phyloP scores from a whole-genome alignment of 2,329 filamentous ascomycete species.

The Trichoderma endophyticum region DNA sequence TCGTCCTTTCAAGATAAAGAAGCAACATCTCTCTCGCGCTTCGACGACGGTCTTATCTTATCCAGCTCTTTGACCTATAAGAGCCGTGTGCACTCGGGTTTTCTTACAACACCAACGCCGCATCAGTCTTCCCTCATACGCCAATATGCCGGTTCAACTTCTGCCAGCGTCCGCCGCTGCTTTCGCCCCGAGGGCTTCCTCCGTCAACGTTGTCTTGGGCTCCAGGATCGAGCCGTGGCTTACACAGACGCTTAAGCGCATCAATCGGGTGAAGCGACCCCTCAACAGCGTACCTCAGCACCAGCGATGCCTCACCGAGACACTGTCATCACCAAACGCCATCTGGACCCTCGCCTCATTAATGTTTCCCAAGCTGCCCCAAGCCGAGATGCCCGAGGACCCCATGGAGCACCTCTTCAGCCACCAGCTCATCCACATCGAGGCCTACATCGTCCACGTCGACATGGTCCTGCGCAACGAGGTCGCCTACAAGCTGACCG shows the following conservation, averaged over 20 bases:
- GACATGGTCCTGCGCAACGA: constrained; percentile 98
- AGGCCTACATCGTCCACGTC: constrained; percentile 97
- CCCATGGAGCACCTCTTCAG: constrained; percentile 86
- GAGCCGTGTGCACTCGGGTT: background rate
- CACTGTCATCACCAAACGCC: constrained; percentile 80
- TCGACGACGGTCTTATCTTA: background rate
- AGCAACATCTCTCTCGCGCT: background rate
- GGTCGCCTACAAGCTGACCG: constrained; percentile 95
- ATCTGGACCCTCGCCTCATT: constrained; percentile 94
- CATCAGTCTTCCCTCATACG: background rate
- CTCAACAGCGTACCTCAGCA: constrained; percentile 97
- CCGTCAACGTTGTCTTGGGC: constrained; percentile 90
- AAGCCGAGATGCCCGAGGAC: constrained; percentile 78
- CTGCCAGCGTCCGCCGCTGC: constrained; percentile 93
- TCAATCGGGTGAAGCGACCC: constrained; percentile 94
- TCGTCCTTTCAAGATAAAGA: background rate
- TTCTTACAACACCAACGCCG: background rate
- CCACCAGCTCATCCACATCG: constrained; percentile 87
- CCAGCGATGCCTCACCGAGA: constrained; percentile 92
- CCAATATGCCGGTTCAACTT: constrained; percentile 81
- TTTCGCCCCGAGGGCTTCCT: constrained; percentile 85
- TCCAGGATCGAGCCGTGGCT: constrained; percentile 95
- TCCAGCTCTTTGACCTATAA: background rate
- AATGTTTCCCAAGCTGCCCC: constrained; percentile 87
- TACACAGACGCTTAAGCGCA: constrained; percentile 92